These are phyloP conservation scores for Hygrophorus russula DNA, from an alignment of 768 basidiomycete genomes.

Conservation along the genomic window DNA sequence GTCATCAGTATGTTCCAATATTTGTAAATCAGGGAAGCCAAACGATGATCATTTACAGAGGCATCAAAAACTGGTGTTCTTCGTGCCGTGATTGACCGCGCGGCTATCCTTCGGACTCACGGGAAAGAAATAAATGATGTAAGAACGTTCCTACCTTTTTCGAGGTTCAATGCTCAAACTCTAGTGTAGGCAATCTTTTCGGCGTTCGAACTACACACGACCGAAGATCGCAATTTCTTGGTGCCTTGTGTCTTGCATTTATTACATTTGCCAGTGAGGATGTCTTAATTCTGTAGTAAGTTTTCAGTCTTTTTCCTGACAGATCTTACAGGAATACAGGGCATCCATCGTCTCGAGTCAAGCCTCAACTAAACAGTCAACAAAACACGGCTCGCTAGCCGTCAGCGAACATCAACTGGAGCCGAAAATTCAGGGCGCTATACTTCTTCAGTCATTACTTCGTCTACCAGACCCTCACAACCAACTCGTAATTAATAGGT, in stretches of 20 bases:
- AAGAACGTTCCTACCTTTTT: constrained; percentile 10
- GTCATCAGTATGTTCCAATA: constrained; percentile 49
- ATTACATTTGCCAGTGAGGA: constrained; percentile 34
- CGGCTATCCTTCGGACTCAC: constrained; percentile 32
- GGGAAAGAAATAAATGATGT: constrained; percentile 51
- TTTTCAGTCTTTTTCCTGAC: neutral
- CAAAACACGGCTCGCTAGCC: constrained; percentile 11
- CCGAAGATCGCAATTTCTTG: constrained; percentile 38
- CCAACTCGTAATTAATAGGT: constrained; percentile 63
- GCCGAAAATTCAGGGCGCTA: constrained; percentile 73
- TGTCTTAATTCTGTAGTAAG: constrained; percentile 1
- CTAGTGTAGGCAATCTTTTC: constrained; percentile 41
- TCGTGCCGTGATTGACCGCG: constrained; percentile 63
- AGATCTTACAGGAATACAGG: constrained; percentile 17
- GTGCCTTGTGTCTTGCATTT: constrained; percentile 61
- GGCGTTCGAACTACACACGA: constrained; percentile 44
- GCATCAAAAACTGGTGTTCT: constrained; percentile 69
- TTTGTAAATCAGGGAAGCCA: neutral
- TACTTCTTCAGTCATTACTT: constrained; percentile 78
- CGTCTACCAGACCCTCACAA: constrained; percentile 58
- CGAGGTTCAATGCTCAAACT: neutral
- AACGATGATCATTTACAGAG: constrained; percentile 26
- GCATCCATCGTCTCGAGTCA: neutral
- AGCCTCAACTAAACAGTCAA: constrained; percentile 1
- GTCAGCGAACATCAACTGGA: constrained; percentile 30